Percentiles rank a stretch among this genome's conserved stretches.
Evolutionary conservation across 2,329 filamentous ascomycete species (phyloP).

Genomic region (Monosporascus sp.): DNA sequence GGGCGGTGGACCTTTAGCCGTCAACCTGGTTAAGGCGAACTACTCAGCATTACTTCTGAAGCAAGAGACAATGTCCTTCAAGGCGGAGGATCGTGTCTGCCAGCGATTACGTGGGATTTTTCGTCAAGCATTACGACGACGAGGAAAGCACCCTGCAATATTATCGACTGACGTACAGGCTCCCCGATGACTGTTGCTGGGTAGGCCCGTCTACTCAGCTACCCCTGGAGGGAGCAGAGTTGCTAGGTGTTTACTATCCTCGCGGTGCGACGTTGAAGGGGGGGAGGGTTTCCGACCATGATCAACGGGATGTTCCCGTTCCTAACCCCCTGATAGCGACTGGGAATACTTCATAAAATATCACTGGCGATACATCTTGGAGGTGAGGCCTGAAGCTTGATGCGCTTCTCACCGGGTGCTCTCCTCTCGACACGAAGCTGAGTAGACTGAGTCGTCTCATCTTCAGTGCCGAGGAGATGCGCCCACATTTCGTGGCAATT

Average conservation of each 20-base stretch:
- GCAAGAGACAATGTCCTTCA: constrained; percentile 45
- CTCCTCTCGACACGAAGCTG: not conserved
- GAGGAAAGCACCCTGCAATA: constrained; percentile 41
- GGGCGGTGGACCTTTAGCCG: constrained; percentile 45
- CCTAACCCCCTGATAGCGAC: constrained; percentile 14
- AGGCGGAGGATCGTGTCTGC: constrained; percentile 31
- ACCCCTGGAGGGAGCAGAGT: constrained; percentile 17
- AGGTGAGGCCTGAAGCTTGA: constrained; percentile 7
- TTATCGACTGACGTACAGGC: constrained; percentile 14
- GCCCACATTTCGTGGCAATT: constrained; percentile 10
- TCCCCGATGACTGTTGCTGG: constrained; percentile 13
- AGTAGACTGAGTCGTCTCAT: not conserved
- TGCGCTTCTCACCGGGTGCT: not conserved
- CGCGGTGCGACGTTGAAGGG: constrained; percentile 22
- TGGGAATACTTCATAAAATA: constrained; percentile 17
- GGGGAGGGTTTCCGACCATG: constrained; percentile 11
- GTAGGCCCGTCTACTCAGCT: constrained; percentile 7
- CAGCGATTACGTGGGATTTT: constrained; percentile 48
- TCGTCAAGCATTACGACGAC: constrained; percentile 46
- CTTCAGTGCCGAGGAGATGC: constrained; percentile 11
- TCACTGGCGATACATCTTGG: constrained; percentile 16
- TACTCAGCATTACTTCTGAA: constrained; percentile 47
- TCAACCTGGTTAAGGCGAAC: constrained; percentile 45
- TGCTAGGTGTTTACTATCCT: constrained; percentile 24
- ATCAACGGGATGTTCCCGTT: constrained; percentile 11